Evolutionary conservation across 2,329 filamentous ascomycete species (phyloP), one percentile per base, ranked within the genome.

Genomic region (Pseudogymnoascus sp.): DNA sequence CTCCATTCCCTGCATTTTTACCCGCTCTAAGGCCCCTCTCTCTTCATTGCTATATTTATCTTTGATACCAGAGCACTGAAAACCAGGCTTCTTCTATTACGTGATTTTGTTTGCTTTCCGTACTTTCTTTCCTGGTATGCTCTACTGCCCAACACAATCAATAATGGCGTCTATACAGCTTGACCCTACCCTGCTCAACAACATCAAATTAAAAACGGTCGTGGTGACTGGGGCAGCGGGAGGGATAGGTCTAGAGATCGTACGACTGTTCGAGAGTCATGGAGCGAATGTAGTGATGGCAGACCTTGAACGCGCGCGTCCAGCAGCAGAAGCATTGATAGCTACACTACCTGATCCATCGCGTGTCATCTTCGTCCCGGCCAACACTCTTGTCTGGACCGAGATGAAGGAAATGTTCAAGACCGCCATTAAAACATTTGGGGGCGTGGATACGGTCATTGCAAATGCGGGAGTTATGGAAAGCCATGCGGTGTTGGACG

Each of bases 391-490:
- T 0, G 62, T 74, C 38, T 78, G 76, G 76, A 61, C 62, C 0
- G 66, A 75, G n/a, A 72, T 78, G 70, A 68, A 68, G 22, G 24
- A 63, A 2, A 64, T 76, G 3, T 78, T 78, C 64, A 68, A 72
- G 38, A 43, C 62, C 2, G 70, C 73, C 2, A 69, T 35, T 35
- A 35, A 35, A 35, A 35, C 72, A 14, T 78, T 78, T 59, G 73
- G 75, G 3, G 63, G 70, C 3, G 65, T 78, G 1, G 75, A 79
- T 64, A 70, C 78, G 14, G 75, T 78, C 1, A 67, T 78, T 16
- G 76, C 76, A 33, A 79, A 79, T 65, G 77, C 77, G 6, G 78
- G 76, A 4, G 71, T 77, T 59, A 78, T 78, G 74, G 66, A 69
- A 59, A 68, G 41, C 19, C 2, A 40, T 24, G 46, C 61, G 63